Base-by-base conservation (phyloP, 768 basidiomycete genomes). In the Ramaria rubella region DNA sequence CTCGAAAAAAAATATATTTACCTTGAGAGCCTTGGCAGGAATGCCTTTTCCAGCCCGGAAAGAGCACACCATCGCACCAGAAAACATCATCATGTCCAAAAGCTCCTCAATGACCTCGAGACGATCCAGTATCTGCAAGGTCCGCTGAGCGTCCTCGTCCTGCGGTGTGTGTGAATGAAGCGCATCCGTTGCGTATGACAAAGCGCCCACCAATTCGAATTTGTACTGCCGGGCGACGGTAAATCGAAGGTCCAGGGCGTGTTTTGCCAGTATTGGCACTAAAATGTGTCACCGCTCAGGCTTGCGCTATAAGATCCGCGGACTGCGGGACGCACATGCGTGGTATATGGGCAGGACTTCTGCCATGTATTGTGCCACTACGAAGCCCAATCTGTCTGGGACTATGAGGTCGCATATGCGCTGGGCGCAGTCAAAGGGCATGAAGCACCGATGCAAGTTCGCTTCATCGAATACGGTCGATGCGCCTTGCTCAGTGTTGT, bases 381-480 rank as follows among this genome's bases (percentile, higher is more conserved):
- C 19, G 19, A 51, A 29, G 14, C 24, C 49, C 49, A 51, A n/a
- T n/a, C n/a, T n/a, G n/a, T n/a, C n/a, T n/a, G n/a, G n/a, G n/a
- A n/a, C n/a, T n/a, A n/a, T n/a, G n/a, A n/a, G n/a, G n/a, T n/a
- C n/a, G n/a, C n/a, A n/a, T n/a, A n/a, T n/a, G n/a, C n/a, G n/a
- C n/a, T n/a, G n/a, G n/a, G n/a, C n/a, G n/a, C n/a, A n/a, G n/a
- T n/a, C n/a, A n/a, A n/a, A n/a, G n/a, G n/a, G 49, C 49, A 51
- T 51, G 9, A 51, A 33, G 31, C 17, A 51, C 7, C 49, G 49
- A 51, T 51, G 49, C n/a, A 51, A 27, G 31, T 33, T 51, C 4
- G 5, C 23, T n/a, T n/a, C n/a, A n/a, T n/a, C n/a, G n/a, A n/a
- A n/a, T n/a, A n/a, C n/a, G n/a, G n/a, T n/a, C n/a, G n/a, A n/a